These are phyloP conservation scores for Pyrenochaeta sp. DNA, from an alignment of 2,329 filamentous ascomycete species.

Conservation along the genomic window DNA sequence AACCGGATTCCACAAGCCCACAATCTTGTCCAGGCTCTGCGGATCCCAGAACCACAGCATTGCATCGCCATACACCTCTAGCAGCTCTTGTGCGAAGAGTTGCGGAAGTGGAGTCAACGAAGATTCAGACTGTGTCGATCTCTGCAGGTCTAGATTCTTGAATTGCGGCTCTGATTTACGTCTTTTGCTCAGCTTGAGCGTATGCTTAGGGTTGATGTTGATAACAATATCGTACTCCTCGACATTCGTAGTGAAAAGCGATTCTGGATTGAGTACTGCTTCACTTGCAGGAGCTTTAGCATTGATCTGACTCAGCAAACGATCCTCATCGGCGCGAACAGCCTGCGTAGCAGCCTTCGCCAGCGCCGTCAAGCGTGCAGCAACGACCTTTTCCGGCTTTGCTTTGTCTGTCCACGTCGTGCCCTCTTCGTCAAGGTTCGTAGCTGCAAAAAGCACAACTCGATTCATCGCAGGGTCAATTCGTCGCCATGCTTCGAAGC, in stretches of 20 bases:
- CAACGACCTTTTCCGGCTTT: slow-evolving; percentile 80
- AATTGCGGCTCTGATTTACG: slow-evolving; percentile 62
- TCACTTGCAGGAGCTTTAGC: slow-evolving; percentile 2
- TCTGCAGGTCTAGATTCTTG: slow-evolving; percentile 78
- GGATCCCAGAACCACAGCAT: slow-evolving; percentile 82
- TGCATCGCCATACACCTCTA: slow-evolving; percentile 70
- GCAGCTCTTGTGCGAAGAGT: slow-evolving; percentile 73
- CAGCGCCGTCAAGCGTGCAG: slow-evolving; percentile 81
- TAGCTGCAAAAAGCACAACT: slow-evolving; percentile 81
- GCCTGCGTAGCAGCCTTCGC: slow-evolving; percentile 72
- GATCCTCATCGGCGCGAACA: slow-evolving; percentile 61
- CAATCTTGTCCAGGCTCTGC: slow-evolving; percentile 64
- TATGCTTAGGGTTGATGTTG: slow-evolving; percentile 67
- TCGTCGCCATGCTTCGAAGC: slow-evolving; percentile 84
- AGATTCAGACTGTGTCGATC: slow-evolving; percentile 33
- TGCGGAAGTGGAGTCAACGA: slow-evolving; percentile 67
- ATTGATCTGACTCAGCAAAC: slow-evolving; percentile 51
- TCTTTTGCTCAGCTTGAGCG: slow-evolving; percentile 43
- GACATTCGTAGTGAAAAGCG: slow-evolving; percentile 77
- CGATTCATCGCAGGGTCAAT: slow-evolving; percentile 90
- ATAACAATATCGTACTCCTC: slow-evolving; percentile 88
- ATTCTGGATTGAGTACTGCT: slow-evolving; percentile 53
- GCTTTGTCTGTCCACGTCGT: slow-evolving; percentile 78
- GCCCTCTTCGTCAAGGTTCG: slow-evolving; percentile 79
- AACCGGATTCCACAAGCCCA: slow-evolving; percentile 71